Conservation (phyloP, 2,329 filamentous ascomycete species). For the Beauveria varroae region DNA sequence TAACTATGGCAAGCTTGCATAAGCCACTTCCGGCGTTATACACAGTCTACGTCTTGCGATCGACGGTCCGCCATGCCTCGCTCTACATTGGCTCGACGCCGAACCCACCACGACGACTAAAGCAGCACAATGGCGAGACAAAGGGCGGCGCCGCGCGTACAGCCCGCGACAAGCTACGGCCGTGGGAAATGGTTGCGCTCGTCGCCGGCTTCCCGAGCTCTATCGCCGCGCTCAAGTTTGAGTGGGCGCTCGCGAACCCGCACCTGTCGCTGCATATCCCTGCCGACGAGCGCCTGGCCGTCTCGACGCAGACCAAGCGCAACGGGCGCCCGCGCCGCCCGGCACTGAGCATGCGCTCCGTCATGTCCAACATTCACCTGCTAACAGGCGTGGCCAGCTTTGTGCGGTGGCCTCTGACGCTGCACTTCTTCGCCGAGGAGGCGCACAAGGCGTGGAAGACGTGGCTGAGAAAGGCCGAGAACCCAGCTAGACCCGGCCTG, state of each 20-base stretch:
- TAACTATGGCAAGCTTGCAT: conserved; percentile 31
- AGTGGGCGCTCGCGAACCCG: conserved; percentile 91
- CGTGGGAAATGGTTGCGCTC: conserved; percentile 86
- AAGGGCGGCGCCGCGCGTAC: conserved; percentile 79
- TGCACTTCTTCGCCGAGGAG: conserved; percentile 71
- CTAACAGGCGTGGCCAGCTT: conserved; percentile 76
- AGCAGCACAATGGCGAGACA: conserved; percentile 82
- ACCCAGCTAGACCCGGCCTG: conserved; percentile 40
- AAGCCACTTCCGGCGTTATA: conserved; percentile 80
- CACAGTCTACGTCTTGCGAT: conserved; percentile 86
- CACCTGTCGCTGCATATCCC: conserved; percentile 75
- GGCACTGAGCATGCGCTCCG: conserved; percentile 52
- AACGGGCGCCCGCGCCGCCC: conserved; percentile 51
- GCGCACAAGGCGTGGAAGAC: conserved; percentile 61
- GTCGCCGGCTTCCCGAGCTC: conserved; percentile 85
- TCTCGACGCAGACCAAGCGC: conserved; percentile 42
- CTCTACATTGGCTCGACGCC: conserved; percentile 92
- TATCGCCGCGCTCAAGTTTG: conserved; percentile 85
- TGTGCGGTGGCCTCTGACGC: conserved; percentile 67
- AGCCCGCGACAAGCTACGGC: conserved; percentile 57
- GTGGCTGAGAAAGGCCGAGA: conserved; percentile 39
- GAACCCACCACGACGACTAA: conserved; percentile 73
- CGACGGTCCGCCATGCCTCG: conserved; percentile 61
- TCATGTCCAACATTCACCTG: conserved; percentile 74
- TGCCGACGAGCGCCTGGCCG: conserved; percentile 49